These are phyloP conservation scores for Fomitopsis betulina DNA, from an alignment of 1,284 basidiomycete species.

Conservation along the genomic window DNA sequence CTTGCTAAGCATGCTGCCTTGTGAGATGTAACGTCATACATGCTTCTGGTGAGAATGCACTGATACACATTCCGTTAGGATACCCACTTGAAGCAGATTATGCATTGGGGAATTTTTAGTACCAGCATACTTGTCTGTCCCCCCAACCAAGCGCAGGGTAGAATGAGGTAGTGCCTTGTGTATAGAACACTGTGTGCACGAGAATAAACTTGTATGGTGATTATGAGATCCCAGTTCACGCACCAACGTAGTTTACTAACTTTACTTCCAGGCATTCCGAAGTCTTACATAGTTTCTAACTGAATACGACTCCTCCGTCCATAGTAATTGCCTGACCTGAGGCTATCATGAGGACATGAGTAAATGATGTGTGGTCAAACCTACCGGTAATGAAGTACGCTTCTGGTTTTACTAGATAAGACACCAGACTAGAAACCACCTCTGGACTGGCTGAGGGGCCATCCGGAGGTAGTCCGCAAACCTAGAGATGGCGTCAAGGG, in stretches of 20 bases:
- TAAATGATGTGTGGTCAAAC: not conserved
- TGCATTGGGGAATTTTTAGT: too few species aligned
- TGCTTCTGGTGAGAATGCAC: too few species aligned
- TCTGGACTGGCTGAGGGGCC: constrained; percentile 1
- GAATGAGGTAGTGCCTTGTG: too few species aligned
- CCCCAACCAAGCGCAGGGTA: too few species aligned
- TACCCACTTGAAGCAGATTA: too few species aligned
- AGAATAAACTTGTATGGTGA: too few species aligned
- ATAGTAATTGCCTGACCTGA: not conserved
- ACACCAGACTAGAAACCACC: constrained; percentile 9
- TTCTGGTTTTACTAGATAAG: constrained; percentile 11
- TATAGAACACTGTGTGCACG: too few species aligned
- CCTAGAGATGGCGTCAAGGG: not conserved
- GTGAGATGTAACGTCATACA: too few species aligned
- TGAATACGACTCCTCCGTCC: not conserved
- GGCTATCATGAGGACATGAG: not conserved
- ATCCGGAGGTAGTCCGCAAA: not conserved
- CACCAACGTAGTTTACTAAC: too few species aligned
- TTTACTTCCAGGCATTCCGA: not conserved
- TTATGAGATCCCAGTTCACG: not conserved
- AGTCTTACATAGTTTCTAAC: not conserved
- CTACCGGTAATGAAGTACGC: constrained; percentile 1
- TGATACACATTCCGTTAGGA: too few species aligned
- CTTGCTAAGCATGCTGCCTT: too few species aligned
- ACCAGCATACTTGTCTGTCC: too few species aligned